Base-by-base conservation (phyloP, 805 yeast genomes). In the Lipomyces chichibuensis region DNA sequence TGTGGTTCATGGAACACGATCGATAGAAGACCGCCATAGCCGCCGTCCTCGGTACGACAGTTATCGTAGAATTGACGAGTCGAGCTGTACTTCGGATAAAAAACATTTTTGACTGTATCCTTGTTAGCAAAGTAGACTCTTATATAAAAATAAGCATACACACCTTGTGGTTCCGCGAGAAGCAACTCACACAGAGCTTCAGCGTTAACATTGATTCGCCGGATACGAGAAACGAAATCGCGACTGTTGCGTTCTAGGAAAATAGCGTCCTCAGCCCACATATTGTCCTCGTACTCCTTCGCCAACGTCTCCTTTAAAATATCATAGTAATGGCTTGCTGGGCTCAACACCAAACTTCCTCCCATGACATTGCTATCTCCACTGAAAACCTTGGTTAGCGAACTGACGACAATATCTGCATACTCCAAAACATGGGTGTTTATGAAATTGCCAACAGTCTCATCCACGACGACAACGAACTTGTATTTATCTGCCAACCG, bases 321-420 rank as follows among this genome's bases (percentile, higher is more conserved):
- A 2, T 72, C 65, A 79, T 85, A 92, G 69, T 74, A 77, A 54
- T 77, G 78, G 8, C 93, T 83, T 5, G 81, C 74, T 4, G 93
- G 89, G 75, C 94, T 95, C 73, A 95, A 79, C 5, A 92, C 87
- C 69, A 93, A 77, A 13, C 94, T 69, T 2, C 99, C 99, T 0
- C 92, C 97, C 94, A 94, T 90, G 61, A 94, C 98, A 75, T 94
- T 92, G 39, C 97, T 89, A 76, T 92, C 97, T 29, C 98, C 98
- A 49, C 94, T 88, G 76, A 95, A 95, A 20, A 93, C 90, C 77
- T 95, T 95, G 11, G 98, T 93, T 69, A 95, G 82, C 8, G 97
- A 91, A 39, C 94, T 85, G 43, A 88, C 95, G 17, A 91, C 89
- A 60, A 93, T 84, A 77, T 95, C 99, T n/a, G 91, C 88, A 76